These are phyloP conservation scores for Grosmannia penicillata DNA, from an alignment of 2,329 filamentous ascomycete species.

Conservation along the genomic window DNA sequence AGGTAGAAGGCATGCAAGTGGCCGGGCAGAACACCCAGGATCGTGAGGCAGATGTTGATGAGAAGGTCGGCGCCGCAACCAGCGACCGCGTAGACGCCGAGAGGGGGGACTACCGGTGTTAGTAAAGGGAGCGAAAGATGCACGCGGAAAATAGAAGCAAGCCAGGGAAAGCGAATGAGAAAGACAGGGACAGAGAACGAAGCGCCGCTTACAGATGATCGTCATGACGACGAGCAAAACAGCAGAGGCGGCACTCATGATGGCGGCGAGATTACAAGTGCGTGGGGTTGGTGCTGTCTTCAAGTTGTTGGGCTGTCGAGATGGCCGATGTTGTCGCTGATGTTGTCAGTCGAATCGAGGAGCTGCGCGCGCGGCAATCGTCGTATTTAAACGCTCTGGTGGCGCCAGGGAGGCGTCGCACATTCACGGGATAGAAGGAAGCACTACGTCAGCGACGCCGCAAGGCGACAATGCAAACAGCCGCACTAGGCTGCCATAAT, in stretches of 20 bases:
- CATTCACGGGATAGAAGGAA: background rate
- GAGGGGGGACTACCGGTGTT: conserved; percentile 54
- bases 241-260: conserved; percentile 33
- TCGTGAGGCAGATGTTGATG: conserved; percentile 52
- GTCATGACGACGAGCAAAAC: conserved; percentile 36
- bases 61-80: conserved; percentile 51
- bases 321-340: too few relatives aligned
- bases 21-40: conserved; percentile 61
- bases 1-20: conserved; percentile 71
- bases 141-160: background rate
- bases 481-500: too few relatives aligned
- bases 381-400: background rate
- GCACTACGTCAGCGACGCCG: conserved; percentile 6
- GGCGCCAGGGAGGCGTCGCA: background rate
- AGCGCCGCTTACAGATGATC: conserved; percentile 36
- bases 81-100: conserved; percentile 48
- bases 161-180: background rate
- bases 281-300: background rate
- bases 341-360: too few relatives aligned
- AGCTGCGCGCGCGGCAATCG: background rate
- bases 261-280: conserved; percentile 11
- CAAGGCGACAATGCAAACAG: too few relatives aligned
- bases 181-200: conserved; percentile 1
- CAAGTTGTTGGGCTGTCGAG: conserved; percentile 1
- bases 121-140: too few relatives aligned